Evolutionary conservation across 805 yeast genomes (phyloP).

Genomic region (Metschnikowia noctiluminum): DNA sequence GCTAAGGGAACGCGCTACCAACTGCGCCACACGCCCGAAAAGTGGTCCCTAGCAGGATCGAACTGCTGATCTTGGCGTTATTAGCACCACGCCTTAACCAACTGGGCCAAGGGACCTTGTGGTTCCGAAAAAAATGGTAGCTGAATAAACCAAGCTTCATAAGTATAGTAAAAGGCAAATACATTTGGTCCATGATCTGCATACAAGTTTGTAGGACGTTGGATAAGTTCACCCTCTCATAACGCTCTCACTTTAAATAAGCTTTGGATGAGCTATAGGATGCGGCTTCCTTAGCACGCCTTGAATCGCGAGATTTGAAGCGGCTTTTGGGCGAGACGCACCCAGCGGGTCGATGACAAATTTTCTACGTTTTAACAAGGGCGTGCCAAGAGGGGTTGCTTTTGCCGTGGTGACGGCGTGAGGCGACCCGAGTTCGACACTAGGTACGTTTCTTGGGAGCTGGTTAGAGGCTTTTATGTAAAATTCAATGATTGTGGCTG

Average conservation of each 20-base stretch:
- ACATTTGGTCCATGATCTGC: slow-evolving; percentile 48
- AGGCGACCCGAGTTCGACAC: neutral
- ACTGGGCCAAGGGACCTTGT: slow-evolving; percentile 50
- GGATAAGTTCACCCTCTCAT: neutral
- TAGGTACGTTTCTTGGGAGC: neutral
- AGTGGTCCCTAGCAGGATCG: slow-evolving; percentile 84
- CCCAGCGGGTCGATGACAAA: neutral
- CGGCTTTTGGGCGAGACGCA: neutral
- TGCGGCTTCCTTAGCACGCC: too few relatives aligned
- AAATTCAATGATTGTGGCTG: too few relatives aligned
- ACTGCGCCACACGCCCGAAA: slow-evolving; percentile 73
- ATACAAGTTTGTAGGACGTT: neutral
- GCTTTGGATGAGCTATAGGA: neutral
- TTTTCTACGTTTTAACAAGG: neutral
- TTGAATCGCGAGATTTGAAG: too few relatives aligned
- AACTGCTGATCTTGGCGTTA: slow-evolving; percentile 73
- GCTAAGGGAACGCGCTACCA: slow-evolving; percentile 82
- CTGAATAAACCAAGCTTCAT: too few relatives aligned
- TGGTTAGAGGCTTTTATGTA: neutral
- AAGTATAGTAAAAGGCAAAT: slow-evolving; percentile 34
- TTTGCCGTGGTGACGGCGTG: neutral
- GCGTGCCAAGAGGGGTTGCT: neutral
- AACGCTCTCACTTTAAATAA: too few relatives aligned
- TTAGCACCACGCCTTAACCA: slow-evolving; percentile 54
- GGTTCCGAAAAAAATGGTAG: neutral